Percentiles rank a stretch among this genome's conserved stretches.
Evolutionary conservation across 805 yeast genomes (phyloP).

Genomic region (Komagataella kurtzmanii): DNA sequence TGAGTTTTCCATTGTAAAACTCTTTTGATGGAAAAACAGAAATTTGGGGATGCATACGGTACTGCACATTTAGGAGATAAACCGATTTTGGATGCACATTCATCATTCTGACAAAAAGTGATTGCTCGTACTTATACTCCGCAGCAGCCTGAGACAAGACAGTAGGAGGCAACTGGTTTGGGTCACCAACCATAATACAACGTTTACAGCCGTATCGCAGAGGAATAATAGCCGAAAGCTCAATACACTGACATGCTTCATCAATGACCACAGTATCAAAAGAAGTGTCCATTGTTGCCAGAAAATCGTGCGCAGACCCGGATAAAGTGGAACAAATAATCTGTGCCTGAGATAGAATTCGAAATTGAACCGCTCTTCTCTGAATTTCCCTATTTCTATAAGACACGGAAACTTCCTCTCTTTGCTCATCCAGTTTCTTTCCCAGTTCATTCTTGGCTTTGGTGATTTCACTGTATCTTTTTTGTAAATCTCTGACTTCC

Average conservation of each 20-base stretch:
- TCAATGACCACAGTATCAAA: slow-evolving; percentile 90
- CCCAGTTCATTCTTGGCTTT: slow-evolving; percentile 57
- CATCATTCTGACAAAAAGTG: slow-evolving; percentile 90
- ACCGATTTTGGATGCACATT: slow-evolving; percentile 44
- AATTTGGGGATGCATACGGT: slow-evolving; percentile 95
- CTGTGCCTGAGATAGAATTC: slow-evolving; percentile 60
- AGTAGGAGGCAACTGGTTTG: slow-evolving; percentile 95
- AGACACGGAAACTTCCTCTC: slow-evolving; percentile 60
- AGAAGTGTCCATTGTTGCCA: slow-evolving; percentile 57
- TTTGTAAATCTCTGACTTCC: slow-evolving; percentile 26
- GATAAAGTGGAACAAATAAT: slow-evolving; percentile 87
- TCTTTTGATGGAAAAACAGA: slow-evolving; percentile 76
- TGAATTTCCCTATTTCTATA: slow-evolving; percentile 68
- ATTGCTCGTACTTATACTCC: slow-evolving; percentile 68
- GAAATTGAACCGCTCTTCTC: slow-evolving; percentile 60
- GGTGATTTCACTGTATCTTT: slow-evolving; percentile 22
- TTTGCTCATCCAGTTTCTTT: slow-evolving; percentile 58
- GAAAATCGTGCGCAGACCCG: slow-evolving; percentile 85
- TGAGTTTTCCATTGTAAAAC: slow-evolving; percentile 60
- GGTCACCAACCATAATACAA: slow-evolving; percentile 98
- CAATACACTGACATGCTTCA: slow-evolving; percentile 97
- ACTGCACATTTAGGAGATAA: slow-evolving; percentile 75
- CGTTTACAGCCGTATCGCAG: slow-evolving; percentile 78
- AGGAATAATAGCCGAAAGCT: slow-evolving; percentile 83
- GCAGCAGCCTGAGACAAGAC: slow-evolving; percentile 86